A percentile compares a stretch with the other conserved stretches of the same genome.
Conservation (phyloP, 768 basidiomycete species). For the Leucosporidium creatinivorum region DNA sequence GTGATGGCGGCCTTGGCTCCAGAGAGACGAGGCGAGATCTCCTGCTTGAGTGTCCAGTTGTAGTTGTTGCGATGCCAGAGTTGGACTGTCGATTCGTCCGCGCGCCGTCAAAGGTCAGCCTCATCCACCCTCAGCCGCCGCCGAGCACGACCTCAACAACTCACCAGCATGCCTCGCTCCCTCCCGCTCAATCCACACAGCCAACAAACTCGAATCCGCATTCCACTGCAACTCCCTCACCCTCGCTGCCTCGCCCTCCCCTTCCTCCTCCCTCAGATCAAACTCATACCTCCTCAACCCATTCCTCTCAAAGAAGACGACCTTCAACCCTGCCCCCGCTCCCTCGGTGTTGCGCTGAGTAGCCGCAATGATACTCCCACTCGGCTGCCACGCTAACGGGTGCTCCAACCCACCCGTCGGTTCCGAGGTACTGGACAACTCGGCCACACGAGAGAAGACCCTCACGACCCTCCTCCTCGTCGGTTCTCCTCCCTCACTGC, state of each 20-base stretch:
- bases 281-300: conserved; percentile 90
- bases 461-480: conserved; percentile 54
- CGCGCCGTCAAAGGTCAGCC: too few relatives aligned
- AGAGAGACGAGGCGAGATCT: conserved; percentile 50
- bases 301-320: conserved; percentile 93
- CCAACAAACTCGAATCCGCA: conserved; percentile 74
- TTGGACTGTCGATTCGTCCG: conserved; percentile 62
- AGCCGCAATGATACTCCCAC: conserved; percentile 73
- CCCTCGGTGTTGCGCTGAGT: conserved; percentile 64
- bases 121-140: too few relatives aligned
- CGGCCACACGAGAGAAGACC: conserved; percentile 66
- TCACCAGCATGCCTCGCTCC: conserved; percentile 58
- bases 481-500: conserved; percentile 24
- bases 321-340: conserved; percentile 56
- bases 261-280: conserved; percentile 46
- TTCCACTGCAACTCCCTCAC: conserved; percentile 79
- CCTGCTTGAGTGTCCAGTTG: conserved; percentile 96
- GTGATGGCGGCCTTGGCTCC: background rate
- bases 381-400: conserved; percentile 72
- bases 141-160: conserved; percentile 34
- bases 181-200: conserved; percentile 70
- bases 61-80: conserved; percentile 93
- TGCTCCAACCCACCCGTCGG: conserved; percentile 75
- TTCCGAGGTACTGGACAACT: conserved; percentile 77
- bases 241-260: conserved; percentile 39